phyloP scores from a whole-genome alignment of 1,139 yeast species.

The Suhomyces maxii region DNA sequence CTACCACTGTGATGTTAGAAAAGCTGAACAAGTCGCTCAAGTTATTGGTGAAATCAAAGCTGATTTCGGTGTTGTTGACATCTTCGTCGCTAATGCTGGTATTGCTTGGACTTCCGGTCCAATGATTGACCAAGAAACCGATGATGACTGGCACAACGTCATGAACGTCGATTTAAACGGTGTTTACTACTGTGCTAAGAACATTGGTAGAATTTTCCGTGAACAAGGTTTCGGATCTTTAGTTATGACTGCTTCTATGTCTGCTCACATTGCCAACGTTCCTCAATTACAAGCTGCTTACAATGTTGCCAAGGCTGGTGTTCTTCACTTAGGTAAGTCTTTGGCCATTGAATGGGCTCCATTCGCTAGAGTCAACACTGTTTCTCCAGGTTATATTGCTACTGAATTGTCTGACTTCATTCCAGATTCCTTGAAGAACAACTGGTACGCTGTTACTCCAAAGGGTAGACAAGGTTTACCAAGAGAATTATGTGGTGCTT shows the following conservation, averaged over 20 bases:
- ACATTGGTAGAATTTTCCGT: constrained; percentile 41
- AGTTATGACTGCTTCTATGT: constrained; percentile 64
- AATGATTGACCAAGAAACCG: constrained; percentile 39
- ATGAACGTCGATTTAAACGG: constrained; percentile 47
- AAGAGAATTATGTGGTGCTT: constrained; percentile 25
- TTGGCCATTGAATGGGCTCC: constrained; percentile 35
- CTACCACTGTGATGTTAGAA: constrained; percentile 43
- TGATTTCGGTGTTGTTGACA: constrained; percentile 46
- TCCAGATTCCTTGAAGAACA: constrained; percentile 20
- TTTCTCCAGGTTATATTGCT: constrained; percentile 34
- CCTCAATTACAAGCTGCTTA: constrained; percentile 64
- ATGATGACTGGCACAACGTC: constrained; percentile 48
- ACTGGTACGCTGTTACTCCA: constrained; percentile 23
- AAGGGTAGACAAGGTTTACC: constrained; percentile 25
- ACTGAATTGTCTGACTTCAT: constrained; percentile 25
- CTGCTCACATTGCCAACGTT: constrained; percentile 64
- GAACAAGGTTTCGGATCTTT: constrained; percentile 50
- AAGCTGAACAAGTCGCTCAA: constrained; percentile 35
- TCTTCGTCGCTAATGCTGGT: constrained; percentile 56
- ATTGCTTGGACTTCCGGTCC: constrained; percentile 46
- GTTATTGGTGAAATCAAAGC: constrained; percentile 33
- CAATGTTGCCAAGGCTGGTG: constrained; percentile 48
- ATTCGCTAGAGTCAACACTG: constrained; percentile 34
- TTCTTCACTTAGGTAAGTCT: constrained; percentile 31
- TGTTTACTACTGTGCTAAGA: constrained; percentile 46